These are phyloP conservation scores for Kockovaella imperatae DNA, from an alignment of 768 basidiomycete genomes.

Conservation along the genomic window DNA sequence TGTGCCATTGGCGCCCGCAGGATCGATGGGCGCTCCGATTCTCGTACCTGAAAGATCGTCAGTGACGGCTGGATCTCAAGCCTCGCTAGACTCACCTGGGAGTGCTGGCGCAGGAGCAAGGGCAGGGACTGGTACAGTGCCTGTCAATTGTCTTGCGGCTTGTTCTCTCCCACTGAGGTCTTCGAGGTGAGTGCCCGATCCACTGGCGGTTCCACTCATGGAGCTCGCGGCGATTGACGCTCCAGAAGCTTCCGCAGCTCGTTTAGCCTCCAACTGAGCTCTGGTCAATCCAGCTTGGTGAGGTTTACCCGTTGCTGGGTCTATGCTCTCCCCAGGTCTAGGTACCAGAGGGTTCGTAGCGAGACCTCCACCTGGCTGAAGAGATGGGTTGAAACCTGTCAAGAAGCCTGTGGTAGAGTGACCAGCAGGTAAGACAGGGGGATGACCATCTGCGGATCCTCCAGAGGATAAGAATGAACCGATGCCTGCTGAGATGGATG, in stretches of 20 bases:
- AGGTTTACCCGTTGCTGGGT: constrained; percentile 30
- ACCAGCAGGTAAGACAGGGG: background rate
- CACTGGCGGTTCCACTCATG: constrained; percentile 1
- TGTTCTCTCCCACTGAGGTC: constrained; percentile 37
- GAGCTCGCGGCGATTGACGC: no score
- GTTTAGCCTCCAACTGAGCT: constrained; percentile 27
- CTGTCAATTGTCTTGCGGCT: constrained; percentile 35
- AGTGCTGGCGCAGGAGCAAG: constrained; percentile 30
- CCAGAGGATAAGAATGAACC: background rate
- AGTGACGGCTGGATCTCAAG: background rate
- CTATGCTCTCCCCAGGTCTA: constrained; percentile 23
- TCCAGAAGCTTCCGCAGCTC: constrained; percentile 18
- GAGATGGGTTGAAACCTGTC: background rate
- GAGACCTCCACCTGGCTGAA: constrained; percentile 20
- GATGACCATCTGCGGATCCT: background rate
- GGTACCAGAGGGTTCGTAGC: constrained; percentile 31
- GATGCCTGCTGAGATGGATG: background rate
- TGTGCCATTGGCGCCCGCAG: background rate
- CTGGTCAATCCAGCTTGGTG: constrained; percentile 30
- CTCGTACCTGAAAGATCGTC: constrained; percentile 9
- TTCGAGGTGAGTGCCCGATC: constrained; percentile 6
- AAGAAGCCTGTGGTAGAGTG: no score
- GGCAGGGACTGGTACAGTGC: background rate
- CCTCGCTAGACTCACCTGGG: constrained; percentile 25
- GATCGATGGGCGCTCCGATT: background rate